Evolutionary conservation across 495 filamentous ascomycete species (phyloP).

Genomic region (Xylaria longipes): DNA sequence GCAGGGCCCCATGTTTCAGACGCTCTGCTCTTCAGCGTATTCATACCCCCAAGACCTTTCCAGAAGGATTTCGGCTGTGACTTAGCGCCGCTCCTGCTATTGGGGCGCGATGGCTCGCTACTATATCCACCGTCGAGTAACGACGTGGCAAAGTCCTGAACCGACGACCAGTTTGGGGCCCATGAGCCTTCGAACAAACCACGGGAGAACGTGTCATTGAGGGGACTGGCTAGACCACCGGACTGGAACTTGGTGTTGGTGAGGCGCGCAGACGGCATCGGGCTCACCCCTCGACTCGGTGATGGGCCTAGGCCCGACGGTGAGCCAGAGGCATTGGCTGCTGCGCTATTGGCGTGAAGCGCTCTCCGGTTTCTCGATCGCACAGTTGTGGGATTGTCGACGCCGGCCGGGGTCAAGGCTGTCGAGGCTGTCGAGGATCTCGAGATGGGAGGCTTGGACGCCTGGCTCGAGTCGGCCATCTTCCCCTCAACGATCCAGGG

Average conservation of each 20-base stretch:
- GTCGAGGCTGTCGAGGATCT: constrained; percentile 33
- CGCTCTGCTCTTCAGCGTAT: constrained; percentile 27
- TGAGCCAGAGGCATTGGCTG: constrained; percentile 19
- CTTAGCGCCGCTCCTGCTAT: constrained; percentile 40
- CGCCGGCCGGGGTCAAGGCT: constrained; percentile 35
- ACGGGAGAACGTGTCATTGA: constrained; percentile 42
- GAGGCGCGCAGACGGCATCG: constrained; percentile 51
- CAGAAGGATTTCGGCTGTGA: constrained; percentile 38
- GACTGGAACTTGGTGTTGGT: constrained; percentile 39
- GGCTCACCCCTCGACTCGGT: constrained; percentile 47
- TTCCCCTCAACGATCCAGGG: constrained; percentile 22
- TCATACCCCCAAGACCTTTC: constrained; percentile 38
- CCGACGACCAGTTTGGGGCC: constrained; percentile 54
- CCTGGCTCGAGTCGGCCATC: constrained; percentile 39
- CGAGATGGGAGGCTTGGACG: constrained; percentile 29
- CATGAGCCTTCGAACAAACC: constrained; percentile 52
- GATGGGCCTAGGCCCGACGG: constrained; percentile 29
- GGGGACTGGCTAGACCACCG: constrained; percentile 37
- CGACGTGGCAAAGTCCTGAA: constrained; percentile 52
- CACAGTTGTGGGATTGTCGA: constrained; percentile 32
- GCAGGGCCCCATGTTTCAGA: constrained; percentile 49
- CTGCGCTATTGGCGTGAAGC: constrained; percentile 15
- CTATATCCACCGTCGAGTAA: constrained; percentile 44
- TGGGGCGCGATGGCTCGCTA: constrained; percentile 41
- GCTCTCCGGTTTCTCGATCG: constrained; percentile 37